Base-by-base conservation (phyloP, 83 land plant genomes). In the Diphasiastrum complanatum region DNA sequence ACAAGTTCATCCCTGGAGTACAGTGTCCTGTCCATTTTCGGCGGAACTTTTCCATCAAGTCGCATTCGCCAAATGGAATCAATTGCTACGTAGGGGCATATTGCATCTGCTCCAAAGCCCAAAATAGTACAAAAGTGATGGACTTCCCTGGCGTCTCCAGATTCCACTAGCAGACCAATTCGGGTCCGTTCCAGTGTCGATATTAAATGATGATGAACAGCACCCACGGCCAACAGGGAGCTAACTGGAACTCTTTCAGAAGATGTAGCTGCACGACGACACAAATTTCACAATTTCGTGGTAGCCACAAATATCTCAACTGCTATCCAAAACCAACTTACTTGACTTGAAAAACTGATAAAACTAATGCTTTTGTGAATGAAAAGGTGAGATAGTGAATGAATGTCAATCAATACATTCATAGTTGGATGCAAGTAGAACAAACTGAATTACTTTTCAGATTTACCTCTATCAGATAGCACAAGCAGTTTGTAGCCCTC, bases 141-240 rank as follows among this genome's bases (percentile, higher is more conserved):
- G 34, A 95, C 99, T 66, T 95, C 97, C 51, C 97, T 82, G 23
- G 97, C 95, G 65, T 95, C 99, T 36, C 89, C 99, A 64, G 99
- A 80, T 67, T 95, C 99, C 25, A 95, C 77, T 26, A 95, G 64
- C 65, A 95, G 68, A 1, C 95, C 99, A 63, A 90, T 71, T 5
- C 80, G 72, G 46, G 99, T 90, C 16, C 97, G 87, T 70, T 95
- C 95, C 63, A 95, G 79, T 1, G 78, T 84, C 65, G 85, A 71
- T 18, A 95, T 95, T 19, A 95, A 68, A 76, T 95, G 86, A 1
- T 95, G 99, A 70, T 95, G 99, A 30, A 95, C 97, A 59, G 95
- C 93, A 61, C 99, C 99, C 48, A 87, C 95, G 34, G 99, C 99
- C 71, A 95, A 60, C 14, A 90, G 84, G 38, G 99, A 95, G 71